phyloP scores from a whole-genome alignment of 257 asterid genomes.

The Nicotiana obtusifolia region DNA sequence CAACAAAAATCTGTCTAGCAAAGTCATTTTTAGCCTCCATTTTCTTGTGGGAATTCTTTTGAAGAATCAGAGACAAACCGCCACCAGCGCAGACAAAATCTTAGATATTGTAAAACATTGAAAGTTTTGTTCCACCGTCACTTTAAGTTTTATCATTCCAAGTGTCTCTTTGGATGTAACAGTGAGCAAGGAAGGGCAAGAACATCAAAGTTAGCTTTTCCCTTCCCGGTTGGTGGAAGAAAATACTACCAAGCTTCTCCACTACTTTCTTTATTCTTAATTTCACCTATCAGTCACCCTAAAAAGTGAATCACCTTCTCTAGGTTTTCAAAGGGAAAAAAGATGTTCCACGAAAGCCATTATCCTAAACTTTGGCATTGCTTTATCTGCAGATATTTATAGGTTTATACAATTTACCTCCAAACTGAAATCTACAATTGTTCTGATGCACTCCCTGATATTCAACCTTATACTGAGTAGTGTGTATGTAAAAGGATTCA shows the following conservation, averaged over 20 bases:
- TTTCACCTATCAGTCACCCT: neutral
- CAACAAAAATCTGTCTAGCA: conserved; percentile 1
- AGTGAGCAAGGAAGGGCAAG: neutral
- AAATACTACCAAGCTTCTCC: neutral
- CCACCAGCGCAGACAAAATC: neutral
- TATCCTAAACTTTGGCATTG: neutral
- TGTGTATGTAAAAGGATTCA: neutral
- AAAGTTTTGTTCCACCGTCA: neutral
- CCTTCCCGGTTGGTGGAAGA: neutral
- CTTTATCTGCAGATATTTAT: neutral
- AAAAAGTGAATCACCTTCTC: conserved; percentile 1
- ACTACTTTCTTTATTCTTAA: neutral
- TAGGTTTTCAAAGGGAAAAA: neutral
- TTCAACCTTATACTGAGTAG: neutral
- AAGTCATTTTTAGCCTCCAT: neutral
- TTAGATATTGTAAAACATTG: neutral
- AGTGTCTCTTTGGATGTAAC: neutral
- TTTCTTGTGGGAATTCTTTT: neutral
- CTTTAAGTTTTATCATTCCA: neutral
- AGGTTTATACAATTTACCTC: neutral
- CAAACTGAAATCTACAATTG: neutral
- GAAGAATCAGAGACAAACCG: neutral
- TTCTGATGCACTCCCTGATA: neutral
- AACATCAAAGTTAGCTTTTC: neutral
- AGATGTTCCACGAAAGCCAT: neutral